Conservation (phyloP, 1,284 basidiomycete species). For the Leccinum griseonigrum region DNA sequence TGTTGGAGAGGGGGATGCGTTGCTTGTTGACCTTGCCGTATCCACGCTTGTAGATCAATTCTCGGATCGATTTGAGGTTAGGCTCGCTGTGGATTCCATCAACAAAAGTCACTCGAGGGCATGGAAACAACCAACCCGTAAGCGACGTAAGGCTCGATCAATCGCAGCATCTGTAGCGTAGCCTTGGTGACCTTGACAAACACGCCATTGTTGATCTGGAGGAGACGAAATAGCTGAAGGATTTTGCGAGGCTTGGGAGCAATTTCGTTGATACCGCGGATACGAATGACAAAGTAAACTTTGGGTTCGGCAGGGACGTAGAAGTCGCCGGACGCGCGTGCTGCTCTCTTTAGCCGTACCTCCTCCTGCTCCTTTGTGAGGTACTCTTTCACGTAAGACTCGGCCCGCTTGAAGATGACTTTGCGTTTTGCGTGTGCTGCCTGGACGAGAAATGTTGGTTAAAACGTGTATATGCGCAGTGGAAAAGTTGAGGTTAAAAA, state of each 20-base stretch:
- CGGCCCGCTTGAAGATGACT: slow-evolving; percentile 99
- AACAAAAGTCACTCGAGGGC: not conserved
- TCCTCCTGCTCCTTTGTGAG: slow-evolving; percentile 92
- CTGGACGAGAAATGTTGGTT: slow-evolving; percentile 42
- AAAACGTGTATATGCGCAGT: slow-evolving; percentile 1
- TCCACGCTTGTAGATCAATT: slow-evolving; percentile 99
- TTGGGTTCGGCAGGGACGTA: slow-evolving; percentile 97
- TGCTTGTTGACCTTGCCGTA: slow-evolving; percentile 99
- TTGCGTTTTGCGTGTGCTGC: slow-evolving; percentile 89
- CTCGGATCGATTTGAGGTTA: slow-evolving; percentile 95
- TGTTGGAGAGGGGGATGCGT: slow-evolving; percentile 94
- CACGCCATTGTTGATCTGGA: slow-evolving; percentile 99
- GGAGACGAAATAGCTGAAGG: slow-evolving; percentile 94
- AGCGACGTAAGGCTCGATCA: slow-evolving; percentile 96
- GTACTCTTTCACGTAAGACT: slow-evolving; percentile 98
- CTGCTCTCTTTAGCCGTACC: slow-evolving; percentile 92
- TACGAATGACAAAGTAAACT: slow-evolving; percentile 97
- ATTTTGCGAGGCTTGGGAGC: slow-evolving; percentile 99
- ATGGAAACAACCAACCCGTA: slow-evolving; percentile 69
- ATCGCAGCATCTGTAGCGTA: slow-evolving; percentile 96
- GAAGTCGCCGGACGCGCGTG: slow-evolving; percentile 92
- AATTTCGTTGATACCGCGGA: slow-evolving; percentile 99
- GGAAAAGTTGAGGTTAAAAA: slow-evolving; percentile 15
- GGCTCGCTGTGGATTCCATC: slow-evolving; percentile 61
- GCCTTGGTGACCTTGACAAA: slow-evolving; percentile 98